A percentile compares a stretch with the other conserved stretches of the same genome.
phyloP scores from a whole-genome alignment of 2,329 filamentous ascomycete species.

The Onygenales sp. region DNA sequence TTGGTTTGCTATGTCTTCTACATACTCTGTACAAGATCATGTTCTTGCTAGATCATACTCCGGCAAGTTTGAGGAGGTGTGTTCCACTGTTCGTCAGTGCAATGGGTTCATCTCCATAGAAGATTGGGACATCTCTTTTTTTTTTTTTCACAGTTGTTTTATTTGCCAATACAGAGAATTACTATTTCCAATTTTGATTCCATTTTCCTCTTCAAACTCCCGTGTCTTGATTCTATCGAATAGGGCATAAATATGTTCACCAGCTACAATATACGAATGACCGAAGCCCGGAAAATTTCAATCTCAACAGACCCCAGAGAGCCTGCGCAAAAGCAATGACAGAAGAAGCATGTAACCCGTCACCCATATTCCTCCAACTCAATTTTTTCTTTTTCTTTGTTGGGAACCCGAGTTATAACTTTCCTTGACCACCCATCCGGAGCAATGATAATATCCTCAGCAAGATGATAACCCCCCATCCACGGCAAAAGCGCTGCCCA shows the following conservation, averaged over 20 bases:
- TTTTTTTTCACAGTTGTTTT: not conserved
- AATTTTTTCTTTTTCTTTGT: not conserved
- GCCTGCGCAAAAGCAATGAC: too few species aligned
- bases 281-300: too few species aligned
- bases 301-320: too few species aligned
- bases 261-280: too few species aligned
- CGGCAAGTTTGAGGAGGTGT: slow-evolving; percentile 40
- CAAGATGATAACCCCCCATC: slow-evolving; percentile 41
- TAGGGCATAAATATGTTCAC: not conserved
- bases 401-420: slow-evolving; percentile 41
- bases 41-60: slow-evolving; percentile 31
- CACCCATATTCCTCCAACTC: slow-evolving; percentile 1
- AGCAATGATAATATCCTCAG: slow-evolving; percentile 46
- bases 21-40: not conserved
- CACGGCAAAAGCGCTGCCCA: slow-evolving; percentile 43
- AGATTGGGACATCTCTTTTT: slow-evolving; percentile 6
- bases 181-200: not conserved
- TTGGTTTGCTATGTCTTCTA: not conserved
- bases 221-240: too few species aligned
- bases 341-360: too few species aligned
- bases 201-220: not conserved
- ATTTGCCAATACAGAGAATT: not conserved
- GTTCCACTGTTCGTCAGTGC: slow-evolving; percentile 19
- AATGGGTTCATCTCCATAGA: slow-evolving; percentile 39
- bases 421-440: slow-evolving; percentile 56